Evolutionary conservation across 192 early-diverging fungal genomes (phyloP), one percentile per base, ranked within the genome.

Genomic region (Glomus cerebriforme): DNA sequence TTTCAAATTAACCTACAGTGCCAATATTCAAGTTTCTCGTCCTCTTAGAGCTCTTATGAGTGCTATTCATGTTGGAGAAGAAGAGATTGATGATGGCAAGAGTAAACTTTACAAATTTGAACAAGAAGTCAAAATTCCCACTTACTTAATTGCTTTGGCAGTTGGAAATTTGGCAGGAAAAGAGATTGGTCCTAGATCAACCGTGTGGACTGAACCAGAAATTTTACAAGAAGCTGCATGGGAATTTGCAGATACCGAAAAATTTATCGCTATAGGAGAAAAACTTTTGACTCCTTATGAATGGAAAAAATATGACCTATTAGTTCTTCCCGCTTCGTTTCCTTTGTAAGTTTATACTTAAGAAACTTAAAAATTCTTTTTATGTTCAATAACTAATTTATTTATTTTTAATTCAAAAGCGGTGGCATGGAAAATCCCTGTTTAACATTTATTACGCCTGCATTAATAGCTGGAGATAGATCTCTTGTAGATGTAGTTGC

Each of bases 341-440:
- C 94, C 93, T 19, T 96, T 92, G 87, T 83, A 79, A 75, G 32
- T 59, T 43, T 1, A 43, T 43, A 43, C 1, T 43, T 43, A 43
- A 12, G 39, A 43, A 43, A 43, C 39, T 43, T 43, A 5, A 43
- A 43, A n/a, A n/a, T n/a, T 43, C 2, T 1, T 2, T 43, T 43
- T 43, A 43, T 10, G 39, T 43, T 43, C 39, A 12, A 43, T n/a
- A 29, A 34, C 1, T 34, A 49, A 15, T 63, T 27, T 45, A 59
- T 31, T 77, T 24, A 17, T 15, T 84, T 79, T 43, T 43, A 43
- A 67, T 81, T 77, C 26, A 22, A 47, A 27, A 71, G 69, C 59
- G 93, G 93, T 66, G 94, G 95, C 65, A 97, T 97, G 94, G 94
- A 99, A 89, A 99, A 99, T 84, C 98, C 98, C n/a, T 97, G 96